These are phyloP conservation scores for Cladosporium oxysporum DNA, from an alignment of 2,329 filamentous ascomycete genomes.

Conservation along the genomic window DNA sequence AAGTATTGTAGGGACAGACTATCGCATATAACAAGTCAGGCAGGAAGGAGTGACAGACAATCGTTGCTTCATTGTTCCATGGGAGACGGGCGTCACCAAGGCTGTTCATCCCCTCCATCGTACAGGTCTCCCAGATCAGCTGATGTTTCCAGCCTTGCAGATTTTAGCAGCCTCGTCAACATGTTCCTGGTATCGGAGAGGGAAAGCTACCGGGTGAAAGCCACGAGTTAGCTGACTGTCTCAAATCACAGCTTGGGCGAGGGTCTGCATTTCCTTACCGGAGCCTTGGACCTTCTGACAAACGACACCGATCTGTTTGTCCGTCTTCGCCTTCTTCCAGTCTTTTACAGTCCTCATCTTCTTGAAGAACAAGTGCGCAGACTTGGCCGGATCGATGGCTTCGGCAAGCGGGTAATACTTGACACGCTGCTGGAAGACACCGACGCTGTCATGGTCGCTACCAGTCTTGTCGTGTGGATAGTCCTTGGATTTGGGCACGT, in stretches of 20 bases:
- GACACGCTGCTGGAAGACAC: constrained; percentile 10
- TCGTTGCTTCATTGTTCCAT: too few species aligned
- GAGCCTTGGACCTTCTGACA: constrained; percentile 16
- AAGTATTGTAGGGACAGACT: not conserved
- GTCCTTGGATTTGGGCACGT: not conserved
- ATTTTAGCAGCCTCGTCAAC: constrained; percentile 11
- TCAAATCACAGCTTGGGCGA: not conserved
- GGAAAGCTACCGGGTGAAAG: not conserved
- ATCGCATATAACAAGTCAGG: not conserved
- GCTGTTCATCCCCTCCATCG: too few species aligned
- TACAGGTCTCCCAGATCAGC: not conserved
- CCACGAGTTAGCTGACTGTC: not conserved
- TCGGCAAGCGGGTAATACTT: constrained; percentile 8
- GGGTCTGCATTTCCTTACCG: not conserved
- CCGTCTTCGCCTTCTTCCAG: constrained; percentile 11
- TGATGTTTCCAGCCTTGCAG: constrained; percentile 1
- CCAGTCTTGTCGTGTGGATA: constrained; percentile 8
- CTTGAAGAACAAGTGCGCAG: constrained; percentile 7
- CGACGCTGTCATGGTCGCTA: constrained; percentile 8
- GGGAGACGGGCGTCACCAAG: too few species aligned
- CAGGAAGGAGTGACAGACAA: not conserved
- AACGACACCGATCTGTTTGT: not conserved
- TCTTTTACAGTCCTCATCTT: constrained; percentile 2
- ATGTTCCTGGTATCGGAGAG: not conserved
- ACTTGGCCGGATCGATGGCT: constrained; percentile 14